Conservation (phyloP, 768 basidiomycete species). For the Termitomyces sp. region DNA sequence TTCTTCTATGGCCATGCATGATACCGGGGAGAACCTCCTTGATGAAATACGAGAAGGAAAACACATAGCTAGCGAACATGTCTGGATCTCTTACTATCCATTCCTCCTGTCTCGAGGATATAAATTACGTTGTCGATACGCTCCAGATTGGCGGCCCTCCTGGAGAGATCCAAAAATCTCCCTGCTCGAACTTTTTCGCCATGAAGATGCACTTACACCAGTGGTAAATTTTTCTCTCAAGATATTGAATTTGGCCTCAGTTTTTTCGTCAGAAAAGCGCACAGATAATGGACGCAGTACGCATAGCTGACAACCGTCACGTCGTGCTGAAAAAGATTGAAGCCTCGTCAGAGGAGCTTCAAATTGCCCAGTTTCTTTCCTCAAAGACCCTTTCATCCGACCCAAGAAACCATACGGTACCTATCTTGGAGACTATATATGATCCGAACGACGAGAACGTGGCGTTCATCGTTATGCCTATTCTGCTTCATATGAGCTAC, state of each 20-base stretch:
- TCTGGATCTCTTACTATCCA: neutral
- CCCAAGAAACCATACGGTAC: too few species aligned
- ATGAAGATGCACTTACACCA: neutral
- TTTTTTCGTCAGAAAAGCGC: neutral
- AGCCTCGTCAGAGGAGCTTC: constrained; percentile 1
- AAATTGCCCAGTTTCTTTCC: too few species aligned
- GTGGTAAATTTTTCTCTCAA: neutral
- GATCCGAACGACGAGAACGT: too few species aligned
- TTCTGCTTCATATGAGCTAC: too few species aligned
- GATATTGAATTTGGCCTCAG: neutral
- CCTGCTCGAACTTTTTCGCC: neutral
- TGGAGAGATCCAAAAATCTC: neutral
- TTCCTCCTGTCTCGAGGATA: neutral
- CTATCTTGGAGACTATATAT: too few species aligned
- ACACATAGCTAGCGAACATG: neutral
- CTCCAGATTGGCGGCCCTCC: constrained; percentile 1
- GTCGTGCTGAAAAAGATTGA: constrained; percentile 2
- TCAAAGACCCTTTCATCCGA: too few species aligned
- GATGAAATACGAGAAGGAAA: neutral
- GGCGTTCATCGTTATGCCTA: too few species aligned
- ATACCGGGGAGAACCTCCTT: neutral
- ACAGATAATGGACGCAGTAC: neutral
- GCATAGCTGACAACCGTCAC: neutral
- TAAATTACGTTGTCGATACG: neutral
- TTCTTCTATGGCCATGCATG: too few species aligned